Evolutionary conservation across 2,329 filamentous ascomycete species (phyloP), one percentile per base, ranked within the genome.

Genomic region (Cyclaneusma minus): DNA sequence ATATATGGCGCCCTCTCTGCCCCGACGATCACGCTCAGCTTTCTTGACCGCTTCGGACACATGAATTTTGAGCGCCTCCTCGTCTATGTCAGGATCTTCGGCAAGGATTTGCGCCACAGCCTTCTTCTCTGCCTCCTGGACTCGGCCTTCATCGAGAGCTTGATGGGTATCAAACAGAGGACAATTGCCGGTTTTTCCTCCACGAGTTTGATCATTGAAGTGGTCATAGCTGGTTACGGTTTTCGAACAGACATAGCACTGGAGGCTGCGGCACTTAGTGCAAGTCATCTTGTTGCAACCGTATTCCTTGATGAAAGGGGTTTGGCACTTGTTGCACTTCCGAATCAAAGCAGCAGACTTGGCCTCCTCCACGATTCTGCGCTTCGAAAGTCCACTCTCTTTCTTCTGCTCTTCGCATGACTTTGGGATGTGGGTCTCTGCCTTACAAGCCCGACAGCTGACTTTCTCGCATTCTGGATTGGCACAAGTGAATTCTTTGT

Each of bases 281-380:
- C 83, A 92, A 0, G 49, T 62, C 66, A 92, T 81, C 51, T 85
- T 85, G 53, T 91, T 91, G 54, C 83, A 92, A 3, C 83, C 83
- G 16, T 56, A 47, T 18, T 74, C 65, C 44, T 91, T 92, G 46
- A 91, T 64, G 40, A 87, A 89, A 0, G 73, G 69, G 3, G 36
- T 43, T 48, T 42, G 42, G 55, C 67, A 72, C 36, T 62, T 62
- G 39, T 81, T 82, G 57, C 83, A 92, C 15, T 58, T 69, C 12
- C 83, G 67, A 28, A 91, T 77, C 37, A 91, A 42, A 2, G 83
- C 83, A 10, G 65, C 62, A 3, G 78, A 82, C 77, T 85, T 87
- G 12, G 81, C 82, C 46, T 92, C 82, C 47, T 92, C 83, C 16
- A 91, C 68, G 3, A 58, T 49, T 35, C 76, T 77, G 10, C 78